Base-by-base conservation (phyloP, 2,329 filamentous ascomycete genomes). In the Leptographium procerum region DNA sequence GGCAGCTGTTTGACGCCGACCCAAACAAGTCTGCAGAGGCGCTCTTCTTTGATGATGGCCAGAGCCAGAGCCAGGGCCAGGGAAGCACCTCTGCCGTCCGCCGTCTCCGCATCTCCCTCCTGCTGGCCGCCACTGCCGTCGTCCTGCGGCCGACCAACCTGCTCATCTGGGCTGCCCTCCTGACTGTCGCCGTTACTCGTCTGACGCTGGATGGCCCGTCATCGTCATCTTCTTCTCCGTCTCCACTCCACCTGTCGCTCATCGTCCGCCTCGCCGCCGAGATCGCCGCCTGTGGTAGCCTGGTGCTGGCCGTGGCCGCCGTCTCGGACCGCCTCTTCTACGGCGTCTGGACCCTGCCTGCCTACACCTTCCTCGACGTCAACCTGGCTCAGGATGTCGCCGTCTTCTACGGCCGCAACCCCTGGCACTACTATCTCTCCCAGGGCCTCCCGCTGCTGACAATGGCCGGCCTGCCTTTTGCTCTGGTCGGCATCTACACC, bases 391-490 rank as follows among this genome's bases (percentile, higher is more conserved):
- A 95, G 70, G 88, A 88, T 9, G 79, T 99, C 7, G 90, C 94
- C 29, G 83, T 92, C 53, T 97, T 97, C 72, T 99, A 99, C 69
- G 94, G 94, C 26, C 82, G 77, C 53, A 97, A 95, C 71, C 84
- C 89, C 62, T 87, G 87, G 80, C 91, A 96, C 71, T 99, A 97
- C 74, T 99, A 96, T 70, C 72, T 95, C 33, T 87, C 88, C 0
- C 91, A 99, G 72, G 94, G 91, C 5, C 78, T 96, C 29, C 92
- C 94, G 2, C 79, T 97, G 0, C 81, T 96, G 6, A 85, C 94
- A 34, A 96, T 87, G 10, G 91, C 89, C 1, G 84, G 84, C 48
- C 75, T 96, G 2, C 91, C 91, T 0, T 95, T 96, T 68, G 81
- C 83, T 10, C 66, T 87, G 1, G 61, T 80, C 16, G 88, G 86